Base-by-base conservation (phyloP, 2,329 filamentous ascomycete species). In the Penicillium glabrum region DNA sequence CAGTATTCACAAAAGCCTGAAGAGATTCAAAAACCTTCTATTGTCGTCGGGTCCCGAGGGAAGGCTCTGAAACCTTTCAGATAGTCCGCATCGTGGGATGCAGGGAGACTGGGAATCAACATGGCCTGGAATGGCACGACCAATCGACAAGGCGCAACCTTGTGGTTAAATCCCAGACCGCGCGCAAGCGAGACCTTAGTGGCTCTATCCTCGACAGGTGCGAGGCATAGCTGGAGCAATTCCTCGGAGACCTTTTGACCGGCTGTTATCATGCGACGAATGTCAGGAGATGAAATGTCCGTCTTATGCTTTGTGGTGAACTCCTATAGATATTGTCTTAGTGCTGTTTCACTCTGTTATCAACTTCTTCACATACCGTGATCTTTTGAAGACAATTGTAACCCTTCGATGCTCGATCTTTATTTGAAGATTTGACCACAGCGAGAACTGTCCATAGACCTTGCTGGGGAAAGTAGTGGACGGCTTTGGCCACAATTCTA, bases 391-490 rank as follows among this genome's bases (percentile, higher is more conserved):
- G 67, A 53, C 75, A 77, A 31, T 69, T 67, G 43, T 75, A 69
- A 11, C 85, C 86, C 56, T 85, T 79, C 8, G 75, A 76, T 3
- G 80, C 80, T 57, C 93, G 85, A 52, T 93, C 89, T 14, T 83
- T 81, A 59, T 91, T 87, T 31, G 83, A 89, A 0, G 91, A 90
- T 56, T 93, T 93, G 65, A 92, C 88, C 45, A 97, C 88, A 9
- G 93, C 91, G 53, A 98, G 84, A 35, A 99, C 78, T 67, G 89
- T 90, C 96, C 95, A 99, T 26, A 98, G 75, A 1, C 93, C 89
- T 73, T 99, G 95, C 59, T 90, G 91, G 0, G 95, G 93, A 72
- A 97, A 90, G n/a, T 86, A 82, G 43, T 86, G 83, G 9, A 96
- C 88, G n/a, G 97, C 91, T 70, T 90, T 93, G 59, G 89, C 79